Conservation (phyloP, 179 eudicot species). For the Carnegiea gigantea region DNA sequence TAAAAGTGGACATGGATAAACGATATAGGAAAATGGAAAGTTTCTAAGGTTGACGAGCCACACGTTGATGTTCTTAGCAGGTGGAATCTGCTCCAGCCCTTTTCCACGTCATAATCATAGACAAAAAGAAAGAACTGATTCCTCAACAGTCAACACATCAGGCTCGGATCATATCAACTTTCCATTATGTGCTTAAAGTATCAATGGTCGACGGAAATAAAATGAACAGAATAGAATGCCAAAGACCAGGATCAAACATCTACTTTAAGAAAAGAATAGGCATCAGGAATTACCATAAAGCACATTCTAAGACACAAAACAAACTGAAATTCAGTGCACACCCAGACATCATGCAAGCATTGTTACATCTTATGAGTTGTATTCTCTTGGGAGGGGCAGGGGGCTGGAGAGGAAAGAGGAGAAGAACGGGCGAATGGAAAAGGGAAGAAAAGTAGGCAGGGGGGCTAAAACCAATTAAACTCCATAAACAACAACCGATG, state of each 20-base stretch:
- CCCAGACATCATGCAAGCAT: background rate
- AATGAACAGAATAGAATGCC: background rate
- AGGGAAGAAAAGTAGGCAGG: background rate
- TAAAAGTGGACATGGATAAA: background rate
- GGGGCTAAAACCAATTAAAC: background rate
- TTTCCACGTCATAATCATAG: background rate
- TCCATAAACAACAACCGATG: background rate
- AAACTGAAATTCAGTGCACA: background rate
- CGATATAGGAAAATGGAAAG: background rate
- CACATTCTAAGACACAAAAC: background rate
- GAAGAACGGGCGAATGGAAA: background rate
- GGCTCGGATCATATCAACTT: background rate
- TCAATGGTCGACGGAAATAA: background rate
- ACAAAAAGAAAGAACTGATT: background rate
- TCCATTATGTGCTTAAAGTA: background rate
- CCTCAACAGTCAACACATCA: background rate
- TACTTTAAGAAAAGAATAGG: background rate
- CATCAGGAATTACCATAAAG: background rate
- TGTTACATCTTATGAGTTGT: background rate
- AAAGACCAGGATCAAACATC: background rate
- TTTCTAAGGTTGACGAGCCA: background rate
- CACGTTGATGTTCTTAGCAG: background rate
- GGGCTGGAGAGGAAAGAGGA: background rate
- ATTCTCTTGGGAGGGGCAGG: background rate
- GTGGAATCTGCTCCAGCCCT: background rate